phyloP scores from a whole-genome alignment of 495 filamentous ascomycete genomes.

The Aspergillus hancockii region DNA sequence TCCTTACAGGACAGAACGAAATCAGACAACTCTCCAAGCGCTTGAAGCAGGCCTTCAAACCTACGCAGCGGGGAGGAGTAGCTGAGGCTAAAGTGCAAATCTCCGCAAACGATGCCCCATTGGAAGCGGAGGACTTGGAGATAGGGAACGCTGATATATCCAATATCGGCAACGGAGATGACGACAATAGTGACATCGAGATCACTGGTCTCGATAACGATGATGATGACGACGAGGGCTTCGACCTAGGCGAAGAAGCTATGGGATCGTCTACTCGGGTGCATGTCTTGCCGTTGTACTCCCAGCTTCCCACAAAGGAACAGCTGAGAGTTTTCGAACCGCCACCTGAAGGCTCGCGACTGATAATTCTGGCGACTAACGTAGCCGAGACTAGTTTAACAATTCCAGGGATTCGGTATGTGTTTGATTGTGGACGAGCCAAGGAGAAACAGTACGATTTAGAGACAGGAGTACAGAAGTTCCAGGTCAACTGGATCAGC shows the following conservation, averaged over 20 bases:
- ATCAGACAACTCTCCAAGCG: conserved; percentile 76
- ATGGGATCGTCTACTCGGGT: conserved; percentile 68
- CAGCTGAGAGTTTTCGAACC: conserved; percentile 92
- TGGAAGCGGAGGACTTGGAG: conserved; percentile 87
- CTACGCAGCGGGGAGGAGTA: conserved; percentile 52
- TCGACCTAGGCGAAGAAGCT: conserved; percentile 60
- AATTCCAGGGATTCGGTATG: conserved; percentile 93
- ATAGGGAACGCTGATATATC: conserved; percentile 62
- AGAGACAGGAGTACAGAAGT: conserved; percentile 87
- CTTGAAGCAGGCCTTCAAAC: conserved; percentile 70
- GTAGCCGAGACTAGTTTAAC: conserved; percentile 96
- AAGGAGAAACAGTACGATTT: conserved; percentile 90
- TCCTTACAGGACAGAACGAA: conserved; percentile 92
- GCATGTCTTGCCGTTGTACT: conserved; percentile 90
- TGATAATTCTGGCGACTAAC: conserved; percentile 93
- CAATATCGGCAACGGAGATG: conserved; percentile 30
- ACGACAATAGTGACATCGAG: conserved; percentile 44
- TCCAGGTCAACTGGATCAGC: conserved; percentile 94
- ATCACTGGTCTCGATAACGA: conserved; percentile 52
- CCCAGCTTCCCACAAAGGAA: conserved; percentile 88
- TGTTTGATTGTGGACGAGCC: conserved; percentile 89
- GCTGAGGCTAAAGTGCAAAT: conserved; percentile 68
- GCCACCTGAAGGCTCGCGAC: conserved; percentile 78
- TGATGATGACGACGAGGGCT: conserved; percentile 60
- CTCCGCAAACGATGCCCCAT: conserved; percentile 72